These are phyloP conservation scores for Musa acuminata DNA, from an alignment of 176 grass and related monocot genomes.

Conservation along the genomic window DNA sequence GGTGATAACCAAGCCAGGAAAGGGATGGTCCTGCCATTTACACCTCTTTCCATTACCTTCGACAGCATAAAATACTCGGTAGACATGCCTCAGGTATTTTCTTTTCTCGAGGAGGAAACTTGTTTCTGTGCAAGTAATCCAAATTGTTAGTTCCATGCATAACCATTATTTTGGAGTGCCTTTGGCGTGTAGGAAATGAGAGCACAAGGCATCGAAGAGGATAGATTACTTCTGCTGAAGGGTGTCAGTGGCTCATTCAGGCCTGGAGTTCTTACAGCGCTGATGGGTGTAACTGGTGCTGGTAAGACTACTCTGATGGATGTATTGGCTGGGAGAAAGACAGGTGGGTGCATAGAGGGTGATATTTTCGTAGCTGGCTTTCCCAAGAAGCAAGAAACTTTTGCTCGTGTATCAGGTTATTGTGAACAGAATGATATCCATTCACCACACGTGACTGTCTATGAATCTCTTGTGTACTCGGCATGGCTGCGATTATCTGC, in stretches of 20 bases:
- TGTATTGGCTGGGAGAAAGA: too few species aligned
- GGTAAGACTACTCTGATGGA: too few species aligned
- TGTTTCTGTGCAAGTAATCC: too few species aligned
- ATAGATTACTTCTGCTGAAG: constrained; percentile 58
- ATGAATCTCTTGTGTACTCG: constrained; percentile 68
- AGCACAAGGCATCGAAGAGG: constrained; percentile 49
- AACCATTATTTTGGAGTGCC: too few species aligned
- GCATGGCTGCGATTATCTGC: constrained; percentile 68
- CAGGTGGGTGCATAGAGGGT: too few species aligned
- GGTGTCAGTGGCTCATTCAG: constrained; percentile 79
- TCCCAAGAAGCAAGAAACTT: constrained; percentile 78
- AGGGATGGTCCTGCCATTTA: constrained; percentile 92
- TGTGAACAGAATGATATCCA: constrained; percentile 86
- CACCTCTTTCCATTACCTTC: constrained; percentile 64
- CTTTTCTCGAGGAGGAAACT: too few species aligned
- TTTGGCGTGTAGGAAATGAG: constrained; percentile 60
- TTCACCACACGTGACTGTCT: constrained; percentile 68
- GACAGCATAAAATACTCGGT: constrained; percentile 72
- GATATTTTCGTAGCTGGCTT: constrained; percentile 83
- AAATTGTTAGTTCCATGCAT: too few species aligned
- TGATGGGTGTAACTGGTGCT: too few species aligned
- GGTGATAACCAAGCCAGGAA: constrained; percentile 30
- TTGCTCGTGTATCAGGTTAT: constrained; percentile 82
- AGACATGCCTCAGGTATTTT: constrained; percentile 73
- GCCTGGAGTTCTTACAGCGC: constrained; percentile 67